Evolutionary conservation across 257 asterid species (phyloP).

Genomic region (Fraxinus anomala): DNA sequence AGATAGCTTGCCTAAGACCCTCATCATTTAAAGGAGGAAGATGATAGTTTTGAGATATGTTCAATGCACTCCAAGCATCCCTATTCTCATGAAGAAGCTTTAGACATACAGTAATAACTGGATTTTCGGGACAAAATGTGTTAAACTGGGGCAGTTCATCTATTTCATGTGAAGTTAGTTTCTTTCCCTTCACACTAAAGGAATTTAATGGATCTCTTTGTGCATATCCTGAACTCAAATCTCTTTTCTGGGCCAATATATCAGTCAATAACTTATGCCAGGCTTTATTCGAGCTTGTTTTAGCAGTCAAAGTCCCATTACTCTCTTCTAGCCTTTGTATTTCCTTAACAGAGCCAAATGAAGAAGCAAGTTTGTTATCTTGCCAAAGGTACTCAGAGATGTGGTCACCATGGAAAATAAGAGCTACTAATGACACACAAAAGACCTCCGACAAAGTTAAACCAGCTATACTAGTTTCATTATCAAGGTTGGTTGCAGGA

Average conservation of each 20-base stretch:
- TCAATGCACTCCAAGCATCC: conserved; percentile 74
- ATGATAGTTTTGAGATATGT: conserved; percentile 62
- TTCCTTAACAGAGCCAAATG: conserved; percentile 37
- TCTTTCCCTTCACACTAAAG: conserved; percentile 30
- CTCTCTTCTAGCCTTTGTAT: conserved; percentile 34
- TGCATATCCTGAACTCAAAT: conserved; percentile 26
- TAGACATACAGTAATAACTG: conserved; percentile 69
- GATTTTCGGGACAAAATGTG: conserved; percentile 67
- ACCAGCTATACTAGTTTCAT: conserved; percentile 50
- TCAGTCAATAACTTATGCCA: conserved; percentile 74
- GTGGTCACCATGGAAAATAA: conserved; percentile 78
- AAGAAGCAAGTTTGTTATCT: conserved; percentile 44
- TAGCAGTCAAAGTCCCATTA: conserved; percentile 29
- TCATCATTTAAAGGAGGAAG: conserved; percentile 90
- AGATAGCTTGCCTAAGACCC: conserved; percentile 70
- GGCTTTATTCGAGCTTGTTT: conserved; percentile 45
- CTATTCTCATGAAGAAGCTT: conserved; percentile 50
- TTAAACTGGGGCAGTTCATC: conserved; percentile 34
- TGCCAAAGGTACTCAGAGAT: conserved; percentile 56
- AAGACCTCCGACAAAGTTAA: conserved; percentile 88
- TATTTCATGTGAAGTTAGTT: conserved; percentile 26
- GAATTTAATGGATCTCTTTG: conserved; percentile 30
- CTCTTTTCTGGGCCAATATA: conserved; percentile 50
- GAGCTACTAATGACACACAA: conserved; percentile 79
- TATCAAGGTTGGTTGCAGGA: conserved; percentile 39